phyloP scores from a whole-genome alignment of 768 basidiomycete genomes.

The Suillus paluster region DNA sequence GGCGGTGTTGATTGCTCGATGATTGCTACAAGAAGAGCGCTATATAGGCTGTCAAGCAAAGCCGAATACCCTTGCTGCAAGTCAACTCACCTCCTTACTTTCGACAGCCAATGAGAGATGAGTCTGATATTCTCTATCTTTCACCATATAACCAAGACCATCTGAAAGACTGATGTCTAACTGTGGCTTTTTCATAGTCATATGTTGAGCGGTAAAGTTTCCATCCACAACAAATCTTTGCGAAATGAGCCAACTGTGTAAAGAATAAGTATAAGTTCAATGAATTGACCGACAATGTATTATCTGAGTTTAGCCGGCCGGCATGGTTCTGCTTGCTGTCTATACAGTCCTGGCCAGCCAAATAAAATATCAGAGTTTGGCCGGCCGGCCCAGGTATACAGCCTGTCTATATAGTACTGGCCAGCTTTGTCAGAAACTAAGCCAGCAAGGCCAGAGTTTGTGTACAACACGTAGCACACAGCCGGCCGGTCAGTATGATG shows the following conservation, averaged over 20 bases:
- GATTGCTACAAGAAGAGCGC: slow-evolving; percentile 17
- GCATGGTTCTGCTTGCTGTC: no score
- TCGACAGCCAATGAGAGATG: slow-evolving; percentile 20
- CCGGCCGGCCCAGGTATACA: no score
- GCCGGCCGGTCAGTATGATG: not conserved
- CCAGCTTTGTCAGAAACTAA: no score
- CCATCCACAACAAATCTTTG: slow-evolving; percentile 13
- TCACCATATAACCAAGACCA: slow-evolving; percentile 33
- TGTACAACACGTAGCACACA: no score
- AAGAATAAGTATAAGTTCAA: no score
- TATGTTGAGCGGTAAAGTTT: slow-evolving; percentile 16
- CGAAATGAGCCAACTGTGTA: not conserved
- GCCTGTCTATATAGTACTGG: no score
- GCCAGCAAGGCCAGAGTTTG: no score
- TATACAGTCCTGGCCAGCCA: no score
- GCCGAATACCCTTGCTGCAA: no score
- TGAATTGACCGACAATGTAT: no score
- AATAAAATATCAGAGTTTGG: no score
- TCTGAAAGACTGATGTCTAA: slow-evolving; percentile 31
- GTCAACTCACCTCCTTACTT: slow-evolving; percentile 11
- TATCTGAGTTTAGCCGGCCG: no score
- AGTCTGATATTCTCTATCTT: slow-evolving; percentile 16
- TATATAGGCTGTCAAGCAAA: slow-evolving; percentile 1
- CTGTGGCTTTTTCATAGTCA: slow-evolving; percentile 24
- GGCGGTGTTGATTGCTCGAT: slow-evolving; percentile 21